These are phyloP conservation scores for Phlyctochytrium bullatum DNA, from an alignment of 192 early-diverging fungal species.

Conservation along the genomic window DNA sequence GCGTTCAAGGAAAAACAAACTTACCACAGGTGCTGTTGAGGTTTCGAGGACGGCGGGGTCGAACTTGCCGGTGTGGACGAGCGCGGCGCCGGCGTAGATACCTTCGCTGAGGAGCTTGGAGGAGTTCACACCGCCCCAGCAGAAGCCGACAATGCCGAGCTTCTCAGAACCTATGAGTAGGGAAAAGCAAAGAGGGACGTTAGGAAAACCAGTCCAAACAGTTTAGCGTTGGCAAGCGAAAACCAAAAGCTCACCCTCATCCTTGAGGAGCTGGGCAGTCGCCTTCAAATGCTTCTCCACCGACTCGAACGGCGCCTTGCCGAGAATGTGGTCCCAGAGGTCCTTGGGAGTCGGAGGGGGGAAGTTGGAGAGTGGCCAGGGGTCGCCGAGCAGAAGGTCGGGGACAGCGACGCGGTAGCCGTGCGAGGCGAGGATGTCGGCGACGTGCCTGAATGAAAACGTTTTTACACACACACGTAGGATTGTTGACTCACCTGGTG, in stretches of 20 bases:
- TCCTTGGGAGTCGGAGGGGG: neutral
- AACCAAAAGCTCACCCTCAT: neutral
- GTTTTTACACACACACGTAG: neutral
- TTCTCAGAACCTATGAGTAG: constrained; percentile 1
- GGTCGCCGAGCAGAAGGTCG: constrained; percentile 14
- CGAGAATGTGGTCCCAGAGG: neutral
- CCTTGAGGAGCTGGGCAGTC: neutral
- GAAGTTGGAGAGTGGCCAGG: constrained; percentile 9
- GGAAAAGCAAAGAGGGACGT: too few relatives aligned
- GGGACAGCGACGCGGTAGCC: constrained; percentile 21
- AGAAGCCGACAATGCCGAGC: constrained; percentile 18
- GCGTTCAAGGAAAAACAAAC: too few relatives aligned
- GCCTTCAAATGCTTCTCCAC: neutral
- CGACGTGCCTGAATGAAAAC: constrained; percentile 6
- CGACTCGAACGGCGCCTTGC: neutral
- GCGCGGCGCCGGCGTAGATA: neutral
- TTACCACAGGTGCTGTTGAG: neutral
- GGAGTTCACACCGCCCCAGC: constrained; percentile 17
- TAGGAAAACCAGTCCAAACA: too few relatives aligned
- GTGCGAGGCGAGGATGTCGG: constrained; percentile 10
- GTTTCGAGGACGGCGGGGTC: neutral
- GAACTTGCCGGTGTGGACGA: constrained; percentile 14
- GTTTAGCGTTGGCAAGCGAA: too few relatives aligned
- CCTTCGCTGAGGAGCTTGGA: neutral
- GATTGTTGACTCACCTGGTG: neutral